Conservation (phyloP, 139 green algal genomes). For the Micractinium conductrix region DNA sequence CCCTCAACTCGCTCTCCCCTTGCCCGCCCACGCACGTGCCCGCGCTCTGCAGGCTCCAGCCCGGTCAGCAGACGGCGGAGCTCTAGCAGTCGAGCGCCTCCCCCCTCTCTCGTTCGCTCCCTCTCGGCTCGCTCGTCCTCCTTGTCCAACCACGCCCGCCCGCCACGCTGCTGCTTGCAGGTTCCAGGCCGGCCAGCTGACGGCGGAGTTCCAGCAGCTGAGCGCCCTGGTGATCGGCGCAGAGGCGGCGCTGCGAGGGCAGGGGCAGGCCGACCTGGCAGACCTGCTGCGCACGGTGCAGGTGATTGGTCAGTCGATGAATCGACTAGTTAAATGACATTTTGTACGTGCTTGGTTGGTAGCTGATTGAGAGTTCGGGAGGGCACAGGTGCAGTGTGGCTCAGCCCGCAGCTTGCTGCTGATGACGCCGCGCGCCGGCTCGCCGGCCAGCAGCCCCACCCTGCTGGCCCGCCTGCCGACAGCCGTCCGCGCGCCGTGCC, state of each 20-base stretch:
- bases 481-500: neutral
- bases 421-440: no score
- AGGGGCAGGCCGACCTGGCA: slow-evolving; percentile 29
- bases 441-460: no score
- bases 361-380: neutral
- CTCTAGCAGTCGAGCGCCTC: slow-evolving; percentile 38
- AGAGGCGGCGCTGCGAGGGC: slow-evolving; percentile 1
- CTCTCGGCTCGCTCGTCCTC: neutral
- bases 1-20: neutral
- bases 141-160: neutral
- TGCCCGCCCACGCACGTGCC: neutral
- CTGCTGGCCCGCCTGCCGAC: no score
- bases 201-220: slow-evolving; percentile 30
- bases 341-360: neutral
- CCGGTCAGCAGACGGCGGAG: slow-evolving; percentile 30
- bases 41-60: slow-evolving; percentile 10
- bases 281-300: slow-evolving; percentile 51
- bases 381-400: no score
- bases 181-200: slow-evolving; percentile 31
- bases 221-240: slow-evolving; percentile 29
- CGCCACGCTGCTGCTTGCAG: slow-evolving; percentile 11
- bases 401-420: no score
- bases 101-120: neutral
- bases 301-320: no score
- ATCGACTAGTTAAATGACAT: no score